Percentiles rank a stretch among this genome's conserved stretches.
phyloP scores from a whole-genome alignment of 768 basidiomycete genomes.

The Boletus speciosus region DNA sequence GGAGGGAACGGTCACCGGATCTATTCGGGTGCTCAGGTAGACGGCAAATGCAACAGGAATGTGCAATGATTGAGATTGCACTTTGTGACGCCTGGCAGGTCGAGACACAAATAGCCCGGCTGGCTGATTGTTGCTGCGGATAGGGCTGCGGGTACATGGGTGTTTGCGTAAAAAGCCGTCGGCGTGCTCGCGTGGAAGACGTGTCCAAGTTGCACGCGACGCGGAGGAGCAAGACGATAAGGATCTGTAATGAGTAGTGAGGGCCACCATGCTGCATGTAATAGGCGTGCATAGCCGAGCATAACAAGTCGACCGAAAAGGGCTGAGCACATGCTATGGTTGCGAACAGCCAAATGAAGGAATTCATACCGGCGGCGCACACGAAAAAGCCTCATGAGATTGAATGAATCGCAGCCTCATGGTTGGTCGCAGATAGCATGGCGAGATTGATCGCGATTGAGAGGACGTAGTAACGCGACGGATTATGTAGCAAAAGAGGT shows the following conservation, averaged over 20 bases:
- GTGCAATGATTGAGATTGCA: background rate
- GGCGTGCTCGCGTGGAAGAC: background rate
- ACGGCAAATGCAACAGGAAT: background rate
- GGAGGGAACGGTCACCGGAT: background rate
- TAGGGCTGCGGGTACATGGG: background rate
- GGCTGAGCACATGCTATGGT: conserved; percentile 3
- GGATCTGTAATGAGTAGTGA: background rate
- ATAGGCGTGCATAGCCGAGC: background rate
- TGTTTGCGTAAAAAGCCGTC: background rate
- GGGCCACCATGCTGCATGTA: background rate
- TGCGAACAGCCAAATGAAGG: background rate
- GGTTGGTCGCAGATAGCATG: conserved; percentile 2
- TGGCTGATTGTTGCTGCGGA: background rate
- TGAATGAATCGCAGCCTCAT: background rate
- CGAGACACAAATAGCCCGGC: background rate
- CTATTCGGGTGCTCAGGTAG: background rate
- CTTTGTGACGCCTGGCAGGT: background rate
- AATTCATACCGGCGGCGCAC: background rate
- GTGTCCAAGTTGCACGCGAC: too few species aligned
- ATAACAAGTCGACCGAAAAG: background rate
- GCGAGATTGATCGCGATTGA: conserved; percentile 1
- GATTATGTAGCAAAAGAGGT: too few species aligned
- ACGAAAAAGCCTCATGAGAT: background rate
- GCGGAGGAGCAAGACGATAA: background rate
- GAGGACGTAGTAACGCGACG: background rate